Percentiles rank a stretch among this genome's conserved stretches.
Evolutionary conservation across 495 filamentous ascomycete genomes (phyloP).

Genomic region (Tuber aestivum): DNA sequence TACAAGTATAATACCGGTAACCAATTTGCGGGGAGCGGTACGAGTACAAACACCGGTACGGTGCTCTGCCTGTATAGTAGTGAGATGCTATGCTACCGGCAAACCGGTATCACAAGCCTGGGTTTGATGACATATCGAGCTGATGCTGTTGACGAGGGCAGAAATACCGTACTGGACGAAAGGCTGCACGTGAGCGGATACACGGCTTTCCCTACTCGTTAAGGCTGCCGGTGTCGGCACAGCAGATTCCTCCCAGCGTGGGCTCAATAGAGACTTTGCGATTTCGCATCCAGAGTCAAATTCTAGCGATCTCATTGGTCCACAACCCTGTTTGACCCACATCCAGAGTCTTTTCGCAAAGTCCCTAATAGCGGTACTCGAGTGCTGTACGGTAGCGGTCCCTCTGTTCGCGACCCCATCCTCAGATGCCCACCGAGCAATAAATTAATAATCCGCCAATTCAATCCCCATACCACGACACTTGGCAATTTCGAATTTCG

Average conservation of each 20-base stretch:
- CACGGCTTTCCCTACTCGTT: neutral
- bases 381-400: too few relatives aligned
- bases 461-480: neutral
- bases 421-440: neutral
- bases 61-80: too few relatives aligned
- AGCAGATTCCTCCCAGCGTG: neutral
- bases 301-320: too few relatives aligned
- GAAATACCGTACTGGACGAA: neutral
- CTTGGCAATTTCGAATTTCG: neutral
- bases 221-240: neutral
- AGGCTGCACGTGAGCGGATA: neutral
- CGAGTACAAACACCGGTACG: neutral
- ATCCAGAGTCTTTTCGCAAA: too few relatives aligned
- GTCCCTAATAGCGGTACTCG: too few relatives aligned
- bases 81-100: neutral
- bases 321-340: too few relatives aligned
- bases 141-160: neutral
- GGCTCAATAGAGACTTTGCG: too few relatives aligned
- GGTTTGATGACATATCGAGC: neutral
- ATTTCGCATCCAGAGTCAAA: too few relatives aligned
- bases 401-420: neutral
- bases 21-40: neutral
- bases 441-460: constrained; percentile 2
- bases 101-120: neutral
- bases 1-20: neutral